A percentile compares a stretch with the other conserved stretches of the same genome.
Evolutionary conservation across 2,329 filamentous ascomycete species (phyloP).

Genomic region (Nemania sp.): DNA sequence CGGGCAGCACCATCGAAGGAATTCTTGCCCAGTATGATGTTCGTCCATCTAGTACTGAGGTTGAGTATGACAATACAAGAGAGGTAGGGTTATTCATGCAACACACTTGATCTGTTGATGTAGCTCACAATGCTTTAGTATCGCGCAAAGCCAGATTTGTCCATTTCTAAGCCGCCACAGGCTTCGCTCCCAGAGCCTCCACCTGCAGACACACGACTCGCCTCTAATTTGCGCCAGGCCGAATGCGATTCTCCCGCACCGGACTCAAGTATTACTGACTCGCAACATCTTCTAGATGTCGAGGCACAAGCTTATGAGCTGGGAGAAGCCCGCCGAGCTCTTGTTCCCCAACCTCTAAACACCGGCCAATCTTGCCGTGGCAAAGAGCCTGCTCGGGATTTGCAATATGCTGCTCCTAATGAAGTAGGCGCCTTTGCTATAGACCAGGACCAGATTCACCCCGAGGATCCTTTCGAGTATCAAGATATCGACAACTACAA

Average conservation of each 20-base stretch:
- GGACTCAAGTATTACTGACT: slow-evolving; percentile 42
- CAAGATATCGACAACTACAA: slow-evolving; percentile 26
- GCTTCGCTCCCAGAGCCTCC: slow-evolving; percentile 27
- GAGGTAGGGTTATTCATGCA: slow-evolving; percentile 17
- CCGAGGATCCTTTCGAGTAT: not conserved
- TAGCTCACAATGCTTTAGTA: slow-evolving; percentile 24
- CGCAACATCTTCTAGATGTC: slow-evolving; percentile 44
- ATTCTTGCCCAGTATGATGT: slow-evolving; percentile 51
- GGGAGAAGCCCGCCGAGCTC: slow-evolving; percentile 28
- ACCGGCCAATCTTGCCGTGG: slow-evolving; percentile 23
- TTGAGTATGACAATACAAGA: slow-evolving; percentile 15
- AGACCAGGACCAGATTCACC: not conserved
- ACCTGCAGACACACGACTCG: not conserved
- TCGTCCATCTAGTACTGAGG: slow-evolving; percentile 20
- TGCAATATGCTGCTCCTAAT: not conserved
- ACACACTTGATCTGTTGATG: not conserved
- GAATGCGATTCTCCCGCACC: slow-evolving; percentile 28
- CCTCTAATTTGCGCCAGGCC: not conserved
- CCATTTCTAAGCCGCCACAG: slow-evolving; percentile 20
- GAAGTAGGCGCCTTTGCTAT: no score
- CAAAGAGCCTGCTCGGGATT: not conserved
- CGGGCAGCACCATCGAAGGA: slow-evolving; percentile 50
- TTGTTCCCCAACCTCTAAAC: slow-evolving; percentile 42
- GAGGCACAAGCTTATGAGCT: slow-evolving; percentile 41
- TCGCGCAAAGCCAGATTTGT: slow-evolving; percentile 4